These are phyloP conservation scores for Cornus kousa DNA, from an alignment of 148 eudicot species.

Conservation along the genomic window DNA sequence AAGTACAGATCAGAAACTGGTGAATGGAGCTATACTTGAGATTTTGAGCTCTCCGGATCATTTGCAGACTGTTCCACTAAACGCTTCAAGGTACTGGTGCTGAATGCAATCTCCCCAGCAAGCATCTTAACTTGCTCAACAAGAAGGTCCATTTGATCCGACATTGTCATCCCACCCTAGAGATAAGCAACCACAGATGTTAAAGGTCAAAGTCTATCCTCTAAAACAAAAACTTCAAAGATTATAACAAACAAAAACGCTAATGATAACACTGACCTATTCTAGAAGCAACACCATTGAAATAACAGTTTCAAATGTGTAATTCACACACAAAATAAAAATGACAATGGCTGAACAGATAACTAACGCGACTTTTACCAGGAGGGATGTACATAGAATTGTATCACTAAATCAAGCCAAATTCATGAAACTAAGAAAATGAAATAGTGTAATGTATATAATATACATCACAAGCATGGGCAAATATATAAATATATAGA, in stretches of 20 bases:
- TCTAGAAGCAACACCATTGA: background rate
- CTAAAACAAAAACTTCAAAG: background rate
- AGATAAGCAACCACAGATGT: slow-evolving; percentile 6
- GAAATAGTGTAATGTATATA: too few relatives aligned
- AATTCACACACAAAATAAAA: background rate
- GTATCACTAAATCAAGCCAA: background rate
- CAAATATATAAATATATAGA: background rate
- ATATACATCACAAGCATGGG: background rate
- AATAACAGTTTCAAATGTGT: background rate
- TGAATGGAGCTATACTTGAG: slow-evolving; percentile 49
- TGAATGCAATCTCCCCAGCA: slow-evolving; percentile 96
- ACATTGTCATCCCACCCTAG: slow-evolving; percentile 65
- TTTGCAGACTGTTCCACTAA: slow-evolving; percentile 79
- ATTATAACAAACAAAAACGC: background rate
- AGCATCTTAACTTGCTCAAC: slow-evolving; percentile 99
- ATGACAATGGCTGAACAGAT: background rate
- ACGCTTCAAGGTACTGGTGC: slow-evolving; percentile 91
- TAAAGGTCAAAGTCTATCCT: background rate
- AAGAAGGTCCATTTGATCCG: slow-evolving; percentile 93
- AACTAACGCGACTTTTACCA: background rate
- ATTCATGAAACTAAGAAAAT: too few relatives aligned
- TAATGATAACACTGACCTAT: background rate
- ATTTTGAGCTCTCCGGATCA: slow-evolving; percentile 77
- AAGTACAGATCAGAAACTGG: background rate
- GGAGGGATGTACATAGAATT: background rate